These are phyloP conservation scores for Neonothopanus nambi DNA, from an alignment of 1,284 basidiomycete species.

Conservation along the genomic window DNA sequence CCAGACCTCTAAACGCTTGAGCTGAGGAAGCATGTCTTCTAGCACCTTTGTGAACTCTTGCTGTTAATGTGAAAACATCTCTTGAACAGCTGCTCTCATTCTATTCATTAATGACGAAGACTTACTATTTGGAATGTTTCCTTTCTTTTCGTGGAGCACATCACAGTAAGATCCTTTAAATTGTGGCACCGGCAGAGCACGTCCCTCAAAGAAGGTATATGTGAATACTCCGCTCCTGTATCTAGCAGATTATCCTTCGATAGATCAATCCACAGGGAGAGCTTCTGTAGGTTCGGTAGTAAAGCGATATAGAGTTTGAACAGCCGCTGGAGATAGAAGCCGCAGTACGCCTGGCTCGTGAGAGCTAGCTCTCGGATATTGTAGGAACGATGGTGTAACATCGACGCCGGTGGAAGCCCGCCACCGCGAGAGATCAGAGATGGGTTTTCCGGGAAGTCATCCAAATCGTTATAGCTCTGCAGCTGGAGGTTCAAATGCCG, in stretches of 20 bases:
- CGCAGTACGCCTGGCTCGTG: conserved; percentile 1
- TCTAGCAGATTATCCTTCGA: neutral
- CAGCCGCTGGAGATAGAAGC: neutral
- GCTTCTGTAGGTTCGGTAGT: neutral
- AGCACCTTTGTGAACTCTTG: too few species aligned
- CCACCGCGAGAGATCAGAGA: neutral
- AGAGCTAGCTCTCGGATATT: conserved; percentile 2
- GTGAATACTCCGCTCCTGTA: neutral
- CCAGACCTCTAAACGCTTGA: too few species aligned
- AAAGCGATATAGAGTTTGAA: neutral
- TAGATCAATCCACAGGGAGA: conserved; percentile 13
- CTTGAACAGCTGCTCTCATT: too few species aligned
- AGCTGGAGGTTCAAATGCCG: neutral
- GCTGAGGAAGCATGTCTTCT: too few species aligned
- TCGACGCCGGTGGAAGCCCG: neutral
- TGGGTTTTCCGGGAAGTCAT: neutral
- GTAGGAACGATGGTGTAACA: neutral
- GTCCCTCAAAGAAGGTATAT: conserved; percentile 1
- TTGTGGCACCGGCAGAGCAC: neutral
- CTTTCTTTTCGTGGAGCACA: conserved; percentile 13
- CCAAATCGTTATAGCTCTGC: neutral
- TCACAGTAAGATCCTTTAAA: conserved; percentile 8
- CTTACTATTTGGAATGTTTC: conserved; percentile 10
- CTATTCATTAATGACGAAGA: too few species aligned
- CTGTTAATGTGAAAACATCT: too few species aligned